Evolutionary conservation across 2,329 filamentous ascomycete genomes (phyloP).

Genomic region (Drechslerella stenobrocha): DNA sequence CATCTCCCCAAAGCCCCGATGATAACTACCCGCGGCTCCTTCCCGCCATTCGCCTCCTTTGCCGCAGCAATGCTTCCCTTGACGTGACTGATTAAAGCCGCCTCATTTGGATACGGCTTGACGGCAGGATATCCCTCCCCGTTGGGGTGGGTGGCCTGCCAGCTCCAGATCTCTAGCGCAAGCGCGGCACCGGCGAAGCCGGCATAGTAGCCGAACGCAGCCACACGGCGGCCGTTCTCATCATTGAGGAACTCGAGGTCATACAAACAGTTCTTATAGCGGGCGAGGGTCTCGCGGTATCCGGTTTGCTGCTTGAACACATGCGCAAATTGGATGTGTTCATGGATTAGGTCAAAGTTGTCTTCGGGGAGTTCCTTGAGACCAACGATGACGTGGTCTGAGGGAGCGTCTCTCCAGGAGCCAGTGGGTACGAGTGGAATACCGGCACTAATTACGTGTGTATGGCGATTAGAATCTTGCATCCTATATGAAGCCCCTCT

Average conservation of each 20-base stretch:
- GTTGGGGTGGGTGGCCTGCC: conserved; percentile 72
- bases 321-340: conserved; percentile 72
- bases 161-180: conserved; percentile 78
- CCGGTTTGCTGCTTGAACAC: conserved; percentile 76
- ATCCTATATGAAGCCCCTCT: not conserved
- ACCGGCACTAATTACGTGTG: conserved; percentile 58
- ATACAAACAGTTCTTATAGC: conserved; percentile 77
- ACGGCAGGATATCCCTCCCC: conserved; percentile 59
- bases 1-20: conserved; percentile 85
- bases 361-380: conserved; percentile 78
- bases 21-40: conserved; percentile 73
- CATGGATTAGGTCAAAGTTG: conserved; percentile 71
- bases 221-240: conserved; percentile 69
- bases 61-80: conserved; percentile 71
- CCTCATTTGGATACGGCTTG: conserved; percentile 71
- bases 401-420: conserved; percentile 69
- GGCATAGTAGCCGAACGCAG: conserved; percentile 72
- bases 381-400: conserved; percentile 71
- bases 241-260: conserved; percentile 87
- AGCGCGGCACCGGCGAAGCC: conserved; percentile 76
- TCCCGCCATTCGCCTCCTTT: conserved; percentile 66
- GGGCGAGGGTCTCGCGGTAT: conserved; percentile 77
- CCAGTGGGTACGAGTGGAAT: conserved; percentile 68
- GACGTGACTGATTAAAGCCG: conserved; percentile 71
- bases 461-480: not conserved